These are phyloP conservation scores for Pichia cephalocereana DNA, from an alignment of 805 yeast genomes.

Conservation along the genomic window DNA sequence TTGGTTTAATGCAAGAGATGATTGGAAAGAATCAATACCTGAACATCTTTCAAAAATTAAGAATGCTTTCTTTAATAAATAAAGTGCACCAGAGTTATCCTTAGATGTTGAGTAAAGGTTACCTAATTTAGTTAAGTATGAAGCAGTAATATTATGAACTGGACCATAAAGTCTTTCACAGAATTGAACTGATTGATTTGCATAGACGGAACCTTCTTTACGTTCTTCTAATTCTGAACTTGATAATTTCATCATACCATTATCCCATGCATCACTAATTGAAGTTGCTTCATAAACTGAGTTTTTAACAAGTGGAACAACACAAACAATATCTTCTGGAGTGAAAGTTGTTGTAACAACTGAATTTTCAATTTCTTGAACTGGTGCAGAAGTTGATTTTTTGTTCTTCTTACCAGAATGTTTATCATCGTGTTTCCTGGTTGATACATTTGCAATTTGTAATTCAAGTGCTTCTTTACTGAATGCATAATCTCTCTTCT, in stretches of 20 bases:
- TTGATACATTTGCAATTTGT: constrained; percentile 12
- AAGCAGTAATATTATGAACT: constrained; percentile 72
- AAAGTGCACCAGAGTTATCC: constrained; percentile 2
- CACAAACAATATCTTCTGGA: constrained; percentile 53
- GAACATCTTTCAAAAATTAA: constrained; percentile 67
- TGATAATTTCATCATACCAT: constrained; percentile 35
- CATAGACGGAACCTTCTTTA: constrained; percentile 51
- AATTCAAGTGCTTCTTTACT: constrained; percentile 32
- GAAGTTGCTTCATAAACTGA: constrained; percentile 56
- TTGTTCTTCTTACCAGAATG: constrained; percentile 27
- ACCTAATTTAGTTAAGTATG: constrained; percentile 56
- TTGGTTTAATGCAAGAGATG: constrained; percentile 62
- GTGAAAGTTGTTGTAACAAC: constrained; percentile 36
- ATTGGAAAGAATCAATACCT: constrained; percentile 76
- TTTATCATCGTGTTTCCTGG: constrained; percentile 14
- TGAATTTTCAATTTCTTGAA: constrained; percentile 5
- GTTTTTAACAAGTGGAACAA: constrained; percentile 71
- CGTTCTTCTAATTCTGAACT: constrained; percentile 26
- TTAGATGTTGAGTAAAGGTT: constrained; percentile 5
- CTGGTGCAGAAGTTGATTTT: constrained; percentile 11
- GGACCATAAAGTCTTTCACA: constrained; percentile 79
- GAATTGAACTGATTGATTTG: constrained; percentile 61
- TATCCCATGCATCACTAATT: constrained; percentile 67
- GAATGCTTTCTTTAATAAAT: constrained; percentile 57
- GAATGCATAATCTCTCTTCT: constrained; percentile 40